Evolutionary conservation across 108 stramenopile species (phyloP).

Genomic region (Nannochloropsis oceanica): DNA sequence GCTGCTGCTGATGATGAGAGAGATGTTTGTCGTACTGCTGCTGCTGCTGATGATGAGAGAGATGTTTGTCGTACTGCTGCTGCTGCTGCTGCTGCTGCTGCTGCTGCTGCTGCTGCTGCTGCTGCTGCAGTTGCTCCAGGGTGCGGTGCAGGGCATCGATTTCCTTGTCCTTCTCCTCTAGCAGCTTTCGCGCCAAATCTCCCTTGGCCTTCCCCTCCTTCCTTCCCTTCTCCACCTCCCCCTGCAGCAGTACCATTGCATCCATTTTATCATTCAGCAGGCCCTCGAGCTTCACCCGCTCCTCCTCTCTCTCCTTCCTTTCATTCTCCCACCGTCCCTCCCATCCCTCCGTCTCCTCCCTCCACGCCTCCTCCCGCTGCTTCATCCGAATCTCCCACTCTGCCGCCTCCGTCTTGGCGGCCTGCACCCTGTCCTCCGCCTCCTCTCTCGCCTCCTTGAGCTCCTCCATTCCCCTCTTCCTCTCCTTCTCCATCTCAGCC

Average conservation of each 20-base stretch:
- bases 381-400: neutral
- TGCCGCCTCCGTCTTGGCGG: neutral
- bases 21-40: too few relatives aligned
- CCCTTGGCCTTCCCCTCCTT: conserved; percentile 18
- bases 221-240: conserved; percentile 24
- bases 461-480: neutral
- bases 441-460: neutral
- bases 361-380: neutral
- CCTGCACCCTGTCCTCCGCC: neutral
- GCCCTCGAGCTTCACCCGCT: neutral
- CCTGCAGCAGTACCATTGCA: neutral
- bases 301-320: neutral
- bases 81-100: too few relatives aligned
- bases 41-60: too few relatives aligned
- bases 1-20: too few relatives aligned
- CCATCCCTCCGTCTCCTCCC: neutral
- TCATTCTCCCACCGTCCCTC: neutral
- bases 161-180: conserved; percentile 23
- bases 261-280: neutral
- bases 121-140: neutral
- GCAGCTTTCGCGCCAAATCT: conserved; percentile 16
- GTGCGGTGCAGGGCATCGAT: neutral
- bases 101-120: too few relatives aligned
- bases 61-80: too few relatives aligned
- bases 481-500: neutral